Base-by-base conservation (phyloP, 2,329 filamentous ascomycete genomes). In the Neurospora sp. region DNA sequence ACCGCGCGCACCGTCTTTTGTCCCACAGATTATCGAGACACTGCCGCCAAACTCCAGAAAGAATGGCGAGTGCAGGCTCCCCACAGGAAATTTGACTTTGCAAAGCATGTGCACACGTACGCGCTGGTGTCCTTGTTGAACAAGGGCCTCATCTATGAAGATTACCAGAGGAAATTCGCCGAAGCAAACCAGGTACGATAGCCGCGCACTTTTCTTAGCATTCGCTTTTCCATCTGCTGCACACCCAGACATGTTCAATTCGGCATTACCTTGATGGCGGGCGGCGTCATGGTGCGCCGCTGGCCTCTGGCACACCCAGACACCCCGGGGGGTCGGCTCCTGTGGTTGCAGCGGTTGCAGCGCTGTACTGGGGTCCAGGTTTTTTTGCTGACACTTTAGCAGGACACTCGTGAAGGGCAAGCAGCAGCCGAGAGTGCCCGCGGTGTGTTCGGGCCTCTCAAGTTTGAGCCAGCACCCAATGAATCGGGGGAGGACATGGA, bases 11-110 rank as follows among this genome's bases (percentile, higher is more conserved):
- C 23, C 43, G 68, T 67, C 76, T 75, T 62, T 62, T 40, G 73
- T 68, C 71, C 70, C 71, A 68, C 81, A 90, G 88, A 89, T 82
- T 90, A 89, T 82, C 85, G 86, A 80, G 88, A 90, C 79, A 89
- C 88, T 62, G 88, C 88, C 69, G 85, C 87, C 80, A 89, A 89
- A 78, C 86, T 90, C 75, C 87, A 90, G 77, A 89, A 90, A 78
- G 88, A 90, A 81, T 90, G 88, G 88, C 85, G 88, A 79, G 81
- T 89, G 73, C 82, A 84, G 76, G 83, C 87, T 79, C 88, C 88
- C 75, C 87, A 90, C 78, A 84, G 84, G 76, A 82, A 89, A 72
- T 86, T 90, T 73, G 82, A 85, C 72, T 90, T 90, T 79, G 88
- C 88, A 78, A 85, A 84, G 76, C 84, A 90, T 80, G 87, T 90